A percentile compares a stretch with the other conserved stretches of the same genome.
These are phyloP conservation scores for Venturiaceae sp. DNA, from an alignment of 2,329 filamentous ascomycete genomes.

Conservation along the genomic window DNA sequence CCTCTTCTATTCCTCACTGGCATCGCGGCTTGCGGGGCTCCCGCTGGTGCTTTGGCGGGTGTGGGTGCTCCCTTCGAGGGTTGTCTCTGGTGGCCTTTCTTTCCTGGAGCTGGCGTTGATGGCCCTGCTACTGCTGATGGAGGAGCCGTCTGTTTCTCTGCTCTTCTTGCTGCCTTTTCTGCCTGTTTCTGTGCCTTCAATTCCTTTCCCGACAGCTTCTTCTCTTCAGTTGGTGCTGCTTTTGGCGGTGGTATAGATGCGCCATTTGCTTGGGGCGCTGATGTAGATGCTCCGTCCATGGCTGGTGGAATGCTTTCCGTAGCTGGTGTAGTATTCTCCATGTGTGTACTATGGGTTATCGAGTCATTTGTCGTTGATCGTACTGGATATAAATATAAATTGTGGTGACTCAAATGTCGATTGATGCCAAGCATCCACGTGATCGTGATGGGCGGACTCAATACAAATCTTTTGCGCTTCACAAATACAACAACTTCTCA, in stretches of 20 bases:
- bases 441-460: neutral
- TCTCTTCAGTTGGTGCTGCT: conserved; percentile 17
- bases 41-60: neutral
- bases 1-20: conserved; percentile 24
- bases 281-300: neutral
- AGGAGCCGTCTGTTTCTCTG: conserved; percentile 49
- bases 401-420: neutral
- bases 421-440: neutral
- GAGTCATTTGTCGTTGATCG: neutral
- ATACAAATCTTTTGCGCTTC: neutral
- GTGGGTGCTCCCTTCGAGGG: conserved; percentile 15
- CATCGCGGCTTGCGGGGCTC: conserved; percentile 10
- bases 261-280: neutral
- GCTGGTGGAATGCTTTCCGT: neutral
- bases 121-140: conserved; percentile 14
- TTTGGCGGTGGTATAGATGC: conserved; percentile 12
- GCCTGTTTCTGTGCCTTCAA: conserved; percentile 84
- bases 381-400: neutral
- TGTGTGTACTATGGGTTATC: neutral
- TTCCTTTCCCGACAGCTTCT: conserved; percentile 63
- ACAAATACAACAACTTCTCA: neutral
- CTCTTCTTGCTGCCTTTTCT: conserved; percentile 80
- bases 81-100: conserved; percentile 18
- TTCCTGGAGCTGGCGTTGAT: conserved; percentile 22
- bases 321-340: neutral